Evolutionary conservation across 306 rosid genomes (phyloP), one percentile per base, ranked within the genome.

Genomic region (Cucurbita argyrosperma): DNA sequence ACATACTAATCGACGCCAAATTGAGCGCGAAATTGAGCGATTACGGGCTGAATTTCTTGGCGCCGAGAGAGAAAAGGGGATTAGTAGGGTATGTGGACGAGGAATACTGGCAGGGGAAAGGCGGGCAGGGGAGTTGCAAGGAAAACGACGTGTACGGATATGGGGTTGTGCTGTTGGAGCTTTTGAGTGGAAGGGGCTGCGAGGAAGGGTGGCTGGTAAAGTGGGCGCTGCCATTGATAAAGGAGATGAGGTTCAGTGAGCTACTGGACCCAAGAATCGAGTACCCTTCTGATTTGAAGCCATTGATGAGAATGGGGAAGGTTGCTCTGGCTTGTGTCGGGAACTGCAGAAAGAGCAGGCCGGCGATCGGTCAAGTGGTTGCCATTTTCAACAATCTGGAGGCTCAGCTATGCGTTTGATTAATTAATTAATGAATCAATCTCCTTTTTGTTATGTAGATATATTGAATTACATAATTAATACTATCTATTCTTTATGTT

Each of bases 171-270:
- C 46, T 90, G 61, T 83, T 94, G 75, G 96, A 94, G 86, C 60
- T 94, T 74, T 73, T 94, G 79, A 94, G 90, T 78, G 98, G 98
- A 45, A 89, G 92, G 76, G 72, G 72, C 7, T 85, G 92, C 72
- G 91, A 89, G 52, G 88, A 83, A 67, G 96, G 96, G 3, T 66
- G 74, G 50, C 56, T 93, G 18, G 88, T 78, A 21, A 89, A 85
- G 15, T 90, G 97, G 98, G 90, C 88, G 14, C 71, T 85, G 91
- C 96, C 97, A 75, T 80, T 94, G 90, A 90, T 94, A 0, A 90
- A 84, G 65, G 90, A 81, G 43, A 80, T 39, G 79, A 89, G 80
- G 39, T 80, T 79, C 59, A 23, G 49, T 76, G 95, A 90, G 76
- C 46, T 94, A 52, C 78, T 89, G 79, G 96, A 90, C 77, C 90